Percentiles rank a stretch among this genome's conserved stretches.
phyloP scores from a whole-genome alignment of 2,329 filamentous ascomycete species.

The Talaromyces sp. region DNA sequence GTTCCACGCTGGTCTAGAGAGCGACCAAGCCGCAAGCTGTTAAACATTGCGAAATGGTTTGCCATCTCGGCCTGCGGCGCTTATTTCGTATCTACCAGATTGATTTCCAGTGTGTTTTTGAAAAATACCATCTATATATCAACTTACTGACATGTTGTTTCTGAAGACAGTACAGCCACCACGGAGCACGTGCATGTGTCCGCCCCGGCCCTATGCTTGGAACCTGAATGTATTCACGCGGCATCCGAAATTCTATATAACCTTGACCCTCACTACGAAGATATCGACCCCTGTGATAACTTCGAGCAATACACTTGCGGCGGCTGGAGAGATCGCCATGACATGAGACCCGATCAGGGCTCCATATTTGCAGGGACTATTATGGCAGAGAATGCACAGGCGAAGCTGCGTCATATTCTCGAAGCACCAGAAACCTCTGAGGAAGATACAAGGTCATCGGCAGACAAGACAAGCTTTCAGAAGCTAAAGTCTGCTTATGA shows the following conservation, averaged over 20 bases:
- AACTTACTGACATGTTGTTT: not conserved
- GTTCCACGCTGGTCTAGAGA: not conserved
- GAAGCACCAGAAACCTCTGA: conserved; percentile 45
- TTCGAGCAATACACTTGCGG: conserved; percentile 66
- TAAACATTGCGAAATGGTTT: conserved; percentile 3
- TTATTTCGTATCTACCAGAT: not conserved
- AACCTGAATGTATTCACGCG: conserved; percentile 57
- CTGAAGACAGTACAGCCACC: not conserved
- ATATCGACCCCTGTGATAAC: conserved; percentile 63
- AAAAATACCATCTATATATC: not conserved
- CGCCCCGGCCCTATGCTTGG: conserved; percentile 3
- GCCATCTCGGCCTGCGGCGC: not conserved
- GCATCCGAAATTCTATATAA: conserved; percentile 59
- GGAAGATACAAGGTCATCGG: conserved; percentile 26
- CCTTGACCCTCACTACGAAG: conserved; percentile 56
- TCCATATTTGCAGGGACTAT: conserved; percentile 56
- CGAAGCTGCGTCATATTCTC: conserved; percentile 57
- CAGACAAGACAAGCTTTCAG: conserved; percentile 51
- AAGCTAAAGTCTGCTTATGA: conserved; percentile 61
- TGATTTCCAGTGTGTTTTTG: not conserved
- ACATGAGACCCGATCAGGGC: conserved; percentile 60
- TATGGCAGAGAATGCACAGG: conserved; percentile 57
- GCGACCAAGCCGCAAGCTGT: not conserved
- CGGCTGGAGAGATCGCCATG: conserved; percentile 60
- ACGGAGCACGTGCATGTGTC: not conserved